These are phyloP conservation scores for Botrytis sinoallii DNA, from an alignment of 2,329 filamentous ascomycete genomes.

Conservation along the genomic window DNA sequence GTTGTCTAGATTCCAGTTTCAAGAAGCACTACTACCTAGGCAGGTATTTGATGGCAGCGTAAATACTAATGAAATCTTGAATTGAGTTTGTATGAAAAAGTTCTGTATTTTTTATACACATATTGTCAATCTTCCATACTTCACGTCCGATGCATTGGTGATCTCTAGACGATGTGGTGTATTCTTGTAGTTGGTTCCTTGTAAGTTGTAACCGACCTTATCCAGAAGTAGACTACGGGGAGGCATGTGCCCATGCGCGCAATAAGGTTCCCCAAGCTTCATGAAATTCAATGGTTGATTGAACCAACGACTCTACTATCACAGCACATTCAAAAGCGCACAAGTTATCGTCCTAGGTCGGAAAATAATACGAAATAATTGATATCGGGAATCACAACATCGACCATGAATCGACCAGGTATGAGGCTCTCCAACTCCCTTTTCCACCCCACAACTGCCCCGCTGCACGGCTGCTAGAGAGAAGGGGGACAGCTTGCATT, in stretches of 20 bases:
- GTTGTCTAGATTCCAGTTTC: background rate
- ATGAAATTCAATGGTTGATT: slow-evolving; percentile 17
- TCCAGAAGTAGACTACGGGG: slow-evolving; percentile 20
- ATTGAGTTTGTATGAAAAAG: background rate
- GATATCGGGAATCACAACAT: background rate
- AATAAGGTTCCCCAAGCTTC: slow-evolving; percentile 20
- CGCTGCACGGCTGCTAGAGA: slow-evolving; percentile 26
- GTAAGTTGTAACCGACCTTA: slow-evolving; percentile 3
- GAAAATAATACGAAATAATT: background rate
- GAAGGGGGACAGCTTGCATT: slow-evolving; percentile 17
- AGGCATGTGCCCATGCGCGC: slow-evolving; percentile 19
- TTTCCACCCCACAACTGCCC: slow-evolving; percentile 31
- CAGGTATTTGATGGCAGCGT: background rate
- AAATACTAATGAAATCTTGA: background rate
- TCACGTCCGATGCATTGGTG: background rate
- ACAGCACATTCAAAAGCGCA: slow-evolving; percentile 9
- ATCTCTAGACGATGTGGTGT: background rate
- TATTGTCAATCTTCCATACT: background rate
- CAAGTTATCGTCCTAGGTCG: slow-evolving; percentile 4
- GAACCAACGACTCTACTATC: slow-evolving; percentile 7
- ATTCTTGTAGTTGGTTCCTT: background rate
- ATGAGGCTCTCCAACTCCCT: slow-evolving; percentile 29
- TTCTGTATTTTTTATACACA: background rate
- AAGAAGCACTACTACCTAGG: background rate
- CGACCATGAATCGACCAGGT: slow-evolving; percentile 39